A percentile compares a stretch with the other conserved stretches of the same genome.
These are phyloP conservation scores for Magnaporthales sp. DNA, from an alignment of 2,329 filamentous ascomycete genomes.

Conservation along the genomic window DNA sequence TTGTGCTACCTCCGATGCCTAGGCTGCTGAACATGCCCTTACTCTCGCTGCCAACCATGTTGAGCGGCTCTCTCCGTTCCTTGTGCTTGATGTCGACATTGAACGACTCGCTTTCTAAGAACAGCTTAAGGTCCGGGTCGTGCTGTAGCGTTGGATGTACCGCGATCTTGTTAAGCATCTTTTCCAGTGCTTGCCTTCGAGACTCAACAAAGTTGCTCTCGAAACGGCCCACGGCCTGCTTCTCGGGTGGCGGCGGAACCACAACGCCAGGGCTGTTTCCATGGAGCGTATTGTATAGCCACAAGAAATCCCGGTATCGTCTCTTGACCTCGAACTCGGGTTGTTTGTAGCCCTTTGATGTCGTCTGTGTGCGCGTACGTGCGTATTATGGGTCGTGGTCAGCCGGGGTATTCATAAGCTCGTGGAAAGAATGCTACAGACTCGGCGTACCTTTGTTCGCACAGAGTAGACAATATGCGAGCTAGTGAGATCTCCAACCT, in stretches of 20 bases:
- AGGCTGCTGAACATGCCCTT: slow-evolving; percentile 89
- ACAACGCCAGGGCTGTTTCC: slow-evolving; percentile 92
- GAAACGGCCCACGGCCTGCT: slow-evolving; percentile 93
- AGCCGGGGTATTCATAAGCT: neutral
- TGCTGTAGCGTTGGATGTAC: slow-evolving; percentile 85
- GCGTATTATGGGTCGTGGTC: too few species aligned
- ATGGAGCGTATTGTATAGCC: slow-evolving; percentile 93
- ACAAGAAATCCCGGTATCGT: slow-evolving; percentile 92
- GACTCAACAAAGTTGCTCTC: slow-evolving; percentile 96
- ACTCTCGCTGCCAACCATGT: slow-evolving; percentile 62
- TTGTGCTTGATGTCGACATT: slow-evolving; percentile 97
- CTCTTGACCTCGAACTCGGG: slow-evolving; percentile 89
- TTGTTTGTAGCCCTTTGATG: slow-evolving; percentile 90
- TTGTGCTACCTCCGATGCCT: slow-evolving; percentile 65
- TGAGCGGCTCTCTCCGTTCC: slow-evolving; percentile 72
- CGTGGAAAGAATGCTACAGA: neutral
- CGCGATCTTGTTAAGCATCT: slow-evolving; percentile 96
- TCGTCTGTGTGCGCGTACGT: slow-evolving; percentile 57
- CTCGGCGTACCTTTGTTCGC: slow-evolving; percentile 64
- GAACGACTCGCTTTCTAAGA: slow-evolving; percentile 92
- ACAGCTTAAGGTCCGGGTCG: slow-evolving; percentile 89
- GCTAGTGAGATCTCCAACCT: slow-evolving; percentile 92
- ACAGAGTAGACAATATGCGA: slow-evolving; percentile 98
- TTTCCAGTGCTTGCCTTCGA: slow-evolving; percentile 80
- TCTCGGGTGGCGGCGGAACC: slow-evolving; percentile 91